Percentiles rank a stretch among this genome's conserved stretches.
phyloP scores from a whole-genome alignment of 495 filamentous ascomycete species.

The Echria macrotheca region DNA sequence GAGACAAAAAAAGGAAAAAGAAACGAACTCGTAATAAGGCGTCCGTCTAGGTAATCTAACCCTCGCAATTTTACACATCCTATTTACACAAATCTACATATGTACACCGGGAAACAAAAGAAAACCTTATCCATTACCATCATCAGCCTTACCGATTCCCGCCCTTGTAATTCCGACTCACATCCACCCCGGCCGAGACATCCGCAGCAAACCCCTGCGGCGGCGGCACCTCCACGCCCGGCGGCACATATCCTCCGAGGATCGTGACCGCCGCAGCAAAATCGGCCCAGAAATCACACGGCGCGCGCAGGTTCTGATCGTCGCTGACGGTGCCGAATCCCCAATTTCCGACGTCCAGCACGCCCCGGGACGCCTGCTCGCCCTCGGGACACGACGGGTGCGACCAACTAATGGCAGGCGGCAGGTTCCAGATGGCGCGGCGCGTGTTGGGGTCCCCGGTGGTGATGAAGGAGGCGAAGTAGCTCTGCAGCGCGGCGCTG shows the following conservation, averaged over 20 bases:
- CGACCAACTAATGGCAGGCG: constrained; percentile 32
- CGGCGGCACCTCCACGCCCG: constrained; percentile 21
- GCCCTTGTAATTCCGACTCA: constrained; percentile 20
- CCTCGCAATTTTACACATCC: too few relatives aligned
- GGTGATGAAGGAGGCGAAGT: constrained; percentile 33
- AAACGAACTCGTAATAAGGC: too few relatives aligned
- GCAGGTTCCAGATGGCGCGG: constrained; percentile 28
- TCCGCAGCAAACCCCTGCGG: constrained; percentile 8
- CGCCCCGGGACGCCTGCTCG: constrained; percentile 16
- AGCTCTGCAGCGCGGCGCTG: constrained; percentile 35
- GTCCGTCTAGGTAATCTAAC: too few relatives aligned
- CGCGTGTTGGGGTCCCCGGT: constrained; percentile 36
- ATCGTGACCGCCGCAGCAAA: constrained; percentile 31
- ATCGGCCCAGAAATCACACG: constrained; percentile 35
- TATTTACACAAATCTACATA: too few relatives aligned
- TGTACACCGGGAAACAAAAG: too few relatives aligned
- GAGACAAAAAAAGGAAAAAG: too few relatives aligned
- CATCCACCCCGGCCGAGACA: constrained; percentile 7
- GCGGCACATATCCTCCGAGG: constrained; percentile 33
- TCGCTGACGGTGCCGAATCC: constrained; percentile 31
- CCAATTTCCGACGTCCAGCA: constrained; percentile 33
- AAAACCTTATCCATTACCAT: not conserved
- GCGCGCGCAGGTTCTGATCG: constrained; percentile 25
- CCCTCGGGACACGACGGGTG: constrained; percentile 19
- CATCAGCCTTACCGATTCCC: constrained; percentile 11